A percentile compares a stretch with the other conserved stretches of the same genome.
Evolutionary conservation across 192 early-diverging fungal species (phyloP).

Genomic region (Coemansia erecta): DNA sequence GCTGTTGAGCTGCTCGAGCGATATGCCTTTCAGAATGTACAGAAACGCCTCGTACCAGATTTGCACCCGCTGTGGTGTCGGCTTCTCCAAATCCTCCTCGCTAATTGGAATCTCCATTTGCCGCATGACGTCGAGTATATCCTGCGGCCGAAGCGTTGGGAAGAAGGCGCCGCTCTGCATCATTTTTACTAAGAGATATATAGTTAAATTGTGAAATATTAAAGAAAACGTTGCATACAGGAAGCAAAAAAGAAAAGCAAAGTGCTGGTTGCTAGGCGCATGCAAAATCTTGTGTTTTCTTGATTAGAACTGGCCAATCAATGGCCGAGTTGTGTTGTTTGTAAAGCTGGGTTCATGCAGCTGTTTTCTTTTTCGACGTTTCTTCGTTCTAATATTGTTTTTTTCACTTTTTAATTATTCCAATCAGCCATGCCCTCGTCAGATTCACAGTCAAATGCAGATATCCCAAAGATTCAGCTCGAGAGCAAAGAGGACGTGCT

Average conservation of each 20-base stretch:
- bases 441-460: not conserved
- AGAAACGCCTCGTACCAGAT: conserved; percentile 71
- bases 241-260: not conserved
- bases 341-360: too few relatives aligned
- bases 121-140: conserved; percentile 73
- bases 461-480: conserved; percentile 51
- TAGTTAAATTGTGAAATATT: not conserved
- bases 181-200: conserved; percentile 1
- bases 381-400: not conserved
- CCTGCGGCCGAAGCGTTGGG: conserved; percentile 68
- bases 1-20: conserved; percentile 54
- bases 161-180: conserved; percentile 54
- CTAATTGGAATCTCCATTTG: conserved; percentile 71
- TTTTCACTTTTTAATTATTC: not conserved
- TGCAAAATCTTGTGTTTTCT: not conserved
- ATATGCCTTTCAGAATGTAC: conserved; percentile 65
- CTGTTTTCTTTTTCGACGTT: not conserved
- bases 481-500: conserved; percentile 50
- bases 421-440: conserved; percentile 1
- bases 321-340: not conserved
- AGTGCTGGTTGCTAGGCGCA: too few relatives aligned
- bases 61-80: conserved; percentile 65
- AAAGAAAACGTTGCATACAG: not conserved
- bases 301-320: conserved; percentile 1
- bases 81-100: conserved; percentile 72